A percentile compares a stretch with the other conserved stretches of the same genome.
phyloP scores from a whole-genome alignment of 352 stramenopile genomes.

The Phytophthora syringae region DNA sequence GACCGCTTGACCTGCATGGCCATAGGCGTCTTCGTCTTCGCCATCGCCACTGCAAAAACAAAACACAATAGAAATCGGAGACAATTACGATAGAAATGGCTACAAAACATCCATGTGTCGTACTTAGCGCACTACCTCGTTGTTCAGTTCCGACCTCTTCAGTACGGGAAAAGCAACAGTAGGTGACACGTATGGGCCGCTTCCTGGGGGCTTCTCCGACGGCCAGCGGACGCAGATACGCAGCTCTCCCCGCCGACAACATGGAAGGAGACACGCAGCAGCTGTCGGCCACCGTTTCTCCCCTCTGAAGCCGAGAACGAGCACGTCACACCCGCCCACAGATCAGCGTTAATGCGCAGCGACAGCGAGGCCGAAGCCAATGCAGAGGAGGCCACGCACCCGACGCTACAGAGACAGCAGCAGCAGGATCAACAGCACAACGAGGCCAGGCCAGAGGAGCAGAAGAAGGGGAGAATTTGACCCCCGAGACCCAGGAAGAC shows the following conservation, averaged over 20 bases:
- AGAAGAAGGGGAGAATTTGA: slow-evolving; percentile 10
- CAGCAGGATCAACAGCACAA: slow-evolving; percentile 22
- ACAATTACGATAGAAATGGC: too few relatives aligned
- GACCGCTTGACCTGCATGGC: slow-evolving; percentile 39
- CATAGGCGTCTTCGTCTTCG: slow-evolving; percentile 29
- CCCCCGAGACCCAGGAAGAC: slow-evolving; percentile 7
- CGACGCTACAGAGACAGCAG: slow-evolving; percentile 31
- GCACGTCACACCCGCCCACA: slow-evolving; percentile 13
- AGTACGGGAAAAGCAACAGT: slow-evolving; percentile 5
- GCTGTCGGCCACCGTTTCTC: not conserved
- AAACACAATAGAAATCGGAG: not conserved
- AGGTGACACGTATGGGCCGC: slow-evolving; percentile 49
- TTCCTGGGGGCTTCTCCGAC: slow-evolving; percentile 56
- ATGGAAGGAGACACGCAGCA: slow-evolving; percentile 31
- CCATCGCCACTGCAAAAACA: not conserved
- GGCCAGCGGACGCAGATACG: slow-evolving; percentile 58
- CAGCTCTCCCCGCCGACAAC: slow-evolving; percentile 52
- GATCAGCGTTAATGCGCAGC: slow-evolving; percentile 39
- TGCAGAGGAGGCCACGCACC: slow-evolving; percentile 32
- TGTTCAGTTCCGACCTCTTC: slow-evolving; percentile 27
- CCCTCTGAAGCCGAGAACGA: slow-evolving; percentile 2
- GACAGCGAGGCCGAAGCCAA: slow-evolving; percentile 33
- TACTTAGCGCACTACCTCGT: not conserved
- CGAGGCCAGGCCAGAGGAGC: slow-evolving; percentile 1
- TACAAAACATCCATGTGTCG: not conserved